A percentile compares a stretch with the other conserved stretches of the same genome.
These are phyloP conservation scores for Rhizoclosmatium globosum DNA, from an alignment of 192 early-diverging fungal genomes.

Conservation along the genomic window DNA sequence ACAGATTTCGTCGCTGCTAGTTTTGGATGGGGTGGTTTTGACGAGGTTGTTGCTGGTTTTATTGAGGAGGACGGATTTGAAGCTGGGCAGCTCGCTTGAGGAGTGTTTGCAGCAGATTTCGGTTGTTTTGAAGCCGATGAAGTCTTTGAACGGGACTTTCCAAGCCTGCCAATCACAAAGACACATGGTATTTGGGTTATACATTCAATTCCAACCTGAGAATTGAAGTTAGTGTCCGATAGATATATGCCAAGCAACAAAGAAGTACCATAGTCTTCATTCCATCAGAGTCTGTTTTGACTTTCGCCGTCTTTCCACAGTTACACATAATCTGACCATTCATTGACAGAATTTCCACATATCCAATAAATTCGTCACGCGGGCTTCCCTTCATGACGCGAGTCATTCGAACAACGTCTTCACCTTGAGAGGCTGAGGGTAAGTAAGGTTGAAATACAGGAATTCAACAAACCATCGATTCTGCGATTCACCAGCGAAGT, in stretches of 20 bases:
- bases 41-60: neutral
- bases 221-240: neutral
- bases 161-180: conserved; percentile 28
- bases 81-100: neutral
- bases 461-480: conserved; percentile 24
- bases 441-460: neutral
- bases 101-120: conserved; percentile 6
- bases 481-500: conserved; percentile 12
- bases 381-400: conserved; percentile 20
- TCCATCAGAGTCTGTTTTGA: conserved; percentile 24
- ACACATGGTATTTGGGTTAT: neutral
- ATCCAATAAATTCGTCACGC: conserved; percentile 33
- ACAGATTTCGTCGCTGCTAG: neutral
- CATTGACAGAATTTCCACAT: conserved; percentile 23
- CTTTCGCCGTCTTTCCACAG: conserved; percentile 16
- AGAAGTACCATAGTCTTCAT: conserved; percentile 26
- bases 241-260: neutral
- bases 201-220: conserved; percentile 29
- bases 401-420: conserved; percentile 34
- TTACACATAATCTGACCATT: conserved; percentile 29
- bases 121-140: neutral
- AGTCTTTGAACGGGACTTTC: neutral
- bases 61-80: neutral
- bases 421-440: neutral
- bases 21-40: neutral